Base-by-base conservation (phyloP, 306 rosid genomes). In the Lithocarpus polystachyus region DNA sequence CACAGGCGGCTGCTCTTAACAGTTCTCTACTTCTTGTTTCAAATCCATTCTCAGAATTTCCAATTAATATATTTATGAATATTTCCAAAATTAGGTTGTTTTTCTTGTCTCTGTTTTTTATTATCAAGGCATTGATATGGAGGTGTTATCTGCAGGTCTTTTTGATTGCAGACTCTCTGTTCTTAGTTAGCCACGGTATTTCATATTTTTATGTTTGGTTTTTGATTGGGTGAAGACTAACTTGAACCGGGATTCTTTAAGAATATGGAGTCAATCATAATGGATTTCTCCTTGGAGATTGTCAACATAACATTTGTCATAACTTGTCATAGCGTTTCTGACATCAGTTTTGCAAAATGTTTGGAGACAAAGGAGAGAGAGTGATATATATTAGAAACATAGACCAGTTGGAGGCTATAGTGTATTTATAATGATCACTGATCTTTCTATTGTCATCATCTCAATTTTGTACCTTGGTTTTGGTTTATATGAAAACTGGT, bases 291-390 rank as follows among this genome's bases (percentile, higher is more conserved):
- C 0, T 56, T 82, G 22, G 94, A 72, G 77, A 73, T 84, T 19
- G 24, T 79, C 29, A 82, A 84, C 80, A 88, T 86, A 8, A 82
- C 86, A 51, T 94, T 94, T 76, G 0, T 40, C 45, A 40, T 40
- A 40, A 40, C 45, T 40, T 40, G 86, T 87, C 80, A 23, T 85
- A n/a, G 77, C 37, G 1, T 79, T 94, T 20, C 23, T 90, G 53
- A 68, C 77, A 60, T 94, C 96, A 97, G 15, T 92, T 85, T 80
- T 92, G 75, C 35, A 81, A 0, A 78, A 91, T 35, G 84, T 72
- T 62, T 80, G 86, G 81, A 79, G 82, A 51, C 79, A 68, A 65
- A 82, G 75, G 65, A 84, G 60, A 71, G 69, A 55, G 45, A 40
- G 24, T 40, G 78, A 33, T 53, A 23, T 6, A 7, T 17, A 33